phyloP scores from a whole-genome alignment of 2,329 filamentous ascomycete genomes.

The Penicillium capsulatum region DNA sequence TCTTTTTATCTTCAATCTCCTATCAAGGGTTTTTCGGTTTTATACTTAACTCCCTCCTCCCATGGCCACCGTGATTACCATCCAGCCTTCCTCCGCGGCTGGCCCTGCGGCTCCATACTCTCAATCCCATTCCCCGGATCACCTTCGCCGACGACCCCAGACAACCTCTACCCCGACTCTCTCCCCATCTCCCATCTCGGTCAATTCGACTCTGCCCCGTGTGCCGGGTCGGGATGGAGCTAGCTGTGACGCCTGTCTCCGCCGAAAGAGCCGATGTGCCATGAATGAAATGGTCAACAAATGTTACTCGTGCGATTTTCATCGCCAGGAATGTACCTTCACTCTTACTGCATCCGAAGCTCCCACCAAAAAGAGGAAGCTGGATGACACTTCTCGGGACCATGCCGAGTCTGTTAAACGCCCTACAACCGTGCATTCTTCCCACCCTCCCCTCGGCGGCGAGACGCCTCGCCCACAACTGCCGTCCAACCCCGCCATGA shows the following conservation, averaged over 20 bases:
- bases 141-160: constrained; percentile 23
- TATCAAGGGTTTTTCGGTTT: no score
- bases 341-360: constrained; percentile 28
- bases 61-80: constrained; percentile 41
- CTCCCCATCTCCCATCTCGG: constrained; percentile 23
- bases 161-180: constrained; percentile 21
- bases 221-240: constrained; percentile 34
- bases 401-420: constrained; percentile 34
- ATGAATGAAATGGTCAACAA: constrained; percentile 44
- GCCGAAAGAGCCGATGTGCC: constrained; percentile 41
- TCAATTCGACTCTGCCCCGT: constrained; percentile 26
- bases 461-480: constrained; percentile 11
- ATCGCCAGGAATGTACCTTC: constrained; percentile 44
- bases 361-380: constrained; percentile 39
- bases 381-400: constrained; percentile 28
- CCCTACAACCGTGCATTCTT: constrained; percentile 23
- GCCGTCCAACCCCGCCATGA: constrained; percentile 17
- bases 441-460: constrained; percentile 1
- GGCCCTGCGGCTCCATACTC: constrained; percentile 23
- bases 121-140: constrained; percentile 24
- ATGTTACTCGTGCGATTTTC: constrained; percentile 44
- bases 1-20: constrained; percentile 3
- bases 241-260: constrained; percentile 43
- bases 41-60: not conserved
- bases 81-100: constrained; percentile 37